A percentile compares a stretch with the other conserved stretches of the same genome.
Evolutionary conservation across 2,329 filamentous ascomycete genomes (phyloP).

Genomic region (Beauveria bassiana): DNA sequence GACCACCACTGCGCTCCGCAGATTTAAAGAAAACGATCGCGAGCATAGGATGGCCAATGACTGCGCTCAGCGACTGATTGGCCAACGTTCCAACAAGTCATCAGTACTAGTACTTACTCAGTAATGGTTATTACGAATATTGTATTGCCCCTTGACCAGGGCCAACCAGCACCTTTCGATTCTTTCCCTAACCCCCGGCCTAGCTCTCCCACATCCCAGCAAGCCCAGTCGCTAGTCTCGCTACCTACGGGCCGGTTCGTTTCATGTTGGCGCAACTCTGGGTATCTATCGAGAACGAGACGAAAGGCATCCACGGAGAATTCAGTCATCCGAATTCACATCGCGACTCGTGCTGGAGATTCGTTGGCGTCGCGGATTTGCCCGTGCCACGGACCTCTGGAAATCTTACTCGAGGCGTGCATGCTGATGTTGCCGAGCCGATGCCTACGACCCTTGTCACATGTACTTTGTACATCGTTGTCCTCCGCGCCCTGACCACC

Average conservation of each 20-base stretch:
- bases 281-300: neutral
- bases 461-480: neutral
- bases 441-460: neutral
- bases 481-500: neutral
- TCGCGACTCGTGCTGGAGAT: too few relatives aligned
- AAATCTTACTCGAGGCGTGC: neutral
- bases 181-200: neutral
- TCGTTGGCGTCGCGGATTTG: too few relatives aligned
- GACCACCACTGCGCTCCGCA: too few relatives aligned
- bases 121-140: neutral
- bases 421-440: neutral
- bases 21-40: neutral
- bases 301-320: neutral
- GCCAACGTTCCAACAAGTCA: neutral
- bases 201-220: conserved; percentile 2
- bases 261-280: neutral
- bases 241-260: conserved; percentile 9
- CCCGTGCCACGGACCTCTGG: too few relatives aligned
- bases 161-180: neutral
- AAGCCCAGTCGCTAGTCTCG: conserved; percentile 3
- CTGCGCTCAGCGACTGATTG: neutral
- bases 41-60: neutral
- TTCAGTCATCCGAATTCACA: neutral
- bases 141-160: conserved; percentile 7
- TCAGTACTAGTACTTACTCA: too few relatives aligned